phyloP scores from a whole-genome alignment of 1,139 yeast genomes.

The Schizosaccharomyces versatilis region DNA sequence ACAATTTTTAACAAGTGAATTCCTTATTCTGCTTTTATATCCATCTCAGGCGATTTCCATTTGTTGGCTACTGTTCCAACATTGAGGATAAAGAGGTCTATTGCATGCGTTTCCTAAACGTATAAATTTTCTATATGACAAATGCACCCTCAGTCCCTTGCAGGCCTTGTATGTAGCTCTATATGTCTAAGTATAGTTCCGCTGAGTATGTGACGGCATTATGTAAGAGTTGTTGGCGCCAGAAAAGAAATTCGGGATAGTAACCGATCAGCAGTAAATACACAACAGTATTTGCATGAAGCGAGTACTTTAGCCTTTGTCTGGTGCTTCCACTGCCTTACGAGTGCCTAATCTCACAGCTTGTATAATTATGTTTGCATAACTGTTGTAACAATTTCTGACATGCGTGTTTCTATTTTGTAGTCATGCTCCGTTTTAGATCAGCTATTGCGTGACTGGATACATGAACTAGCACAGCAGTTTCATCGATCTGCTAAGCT shows the following conservation, averaged over 20 bases:
- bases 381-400: background rate
- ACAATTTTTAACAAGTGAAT: too few relatives aligned
- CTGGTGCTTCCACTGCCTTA: too few relatives aligned
- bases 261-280: background rate
- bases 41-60: too few relatives aligned
- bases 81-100: too few relatives aligned
- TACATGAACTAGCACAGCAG: background rate
- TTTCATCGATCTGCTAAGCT: background rate
- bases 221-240: background rate
- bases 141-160: constrained; percentile 1
- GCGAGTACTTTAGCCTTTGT: too few relatives aligned
- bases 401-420: background rate
- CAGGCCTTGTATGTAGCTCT: background rate
- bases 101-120: too few relatives aligned
- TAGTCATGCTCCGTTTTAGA: background rate
- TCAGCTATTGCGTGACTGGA: background rate
- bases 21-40: too few relatives aligned
- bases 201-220: background rate
- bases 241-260: background rate
- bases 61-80: too few relatives aligned
- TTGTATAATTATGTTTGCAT: background rate
- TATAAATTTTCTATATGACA: too few relatives aligned
- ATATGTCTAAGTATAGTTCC: background rate
- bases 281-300: too few relatives aligned
- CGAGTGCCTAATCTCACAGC: background rate